These are phyloP conservation scores for Coemansia guatemalensis DNA, from an alignment of 192 early-diverging fungal genomes.

Conservation along the genomic window DNA sequence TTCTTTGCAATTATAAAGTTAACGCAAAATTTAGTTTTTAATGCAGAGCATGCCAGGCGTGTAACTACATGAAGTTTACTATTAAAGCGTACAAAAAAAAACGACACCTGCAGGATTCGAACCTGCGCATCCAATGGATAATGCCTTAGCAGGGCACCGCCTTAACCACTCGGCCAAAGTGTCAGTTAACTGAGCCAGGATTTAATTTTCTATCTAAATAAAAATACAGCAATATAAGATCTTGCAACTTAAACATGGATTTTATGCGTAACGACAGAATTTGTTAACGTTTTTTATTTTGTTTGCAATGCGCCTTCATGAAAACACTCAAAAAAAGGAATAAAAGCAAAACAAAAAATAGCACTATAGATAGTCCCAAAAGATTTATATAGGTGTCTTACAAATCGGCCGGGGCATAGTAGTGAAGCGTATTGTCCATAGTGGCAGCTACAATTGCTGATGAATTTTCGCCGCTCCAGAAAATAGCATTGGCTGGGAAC, in stretches of 20 bases:
- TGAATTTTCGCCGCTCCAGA: constrained; percentile 1
- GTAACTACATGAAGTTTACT: no score
- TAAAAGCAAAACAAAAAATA: no score
- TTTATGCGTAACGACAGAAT: no score
- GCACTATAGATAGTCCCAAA: background rate
- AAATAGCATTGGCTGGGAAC: background rate
- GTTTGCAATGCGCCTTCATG: no score
- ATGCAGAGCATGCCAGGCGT: no score
- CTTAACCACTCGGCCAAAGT: constrained; percentile 58
- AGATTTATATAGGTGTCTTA: background rate
- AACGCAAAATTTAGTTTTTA: no score
- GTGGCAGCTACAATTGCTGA: constrained; percentile 12
- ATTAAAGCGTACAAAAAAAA: constrained; percentile 16
- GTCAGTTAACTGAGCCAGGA: constrained; percentile 1
- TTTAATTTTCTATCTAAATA: no score
- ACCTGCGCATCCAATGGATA: constrained; percentile 68
- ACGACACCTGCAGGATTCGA: constrained; percentile 68
- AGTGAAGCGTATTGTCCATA: constrained; percentile 22
- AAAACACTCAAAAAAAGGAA: no score
- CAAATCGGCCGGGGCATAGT: constrained; percentile 10
- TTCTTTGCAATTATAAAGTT: no score
- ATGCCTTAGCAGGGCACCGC: constrained; percentile 67
- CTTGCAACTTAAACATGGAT: no score
- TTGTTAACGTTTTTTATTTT: no score
- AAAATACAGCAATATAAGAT: no score